Evolutionary conservation across 345 rosid genomes (phyloP).

Genomic region (Boechera retrofracta): DNA sequence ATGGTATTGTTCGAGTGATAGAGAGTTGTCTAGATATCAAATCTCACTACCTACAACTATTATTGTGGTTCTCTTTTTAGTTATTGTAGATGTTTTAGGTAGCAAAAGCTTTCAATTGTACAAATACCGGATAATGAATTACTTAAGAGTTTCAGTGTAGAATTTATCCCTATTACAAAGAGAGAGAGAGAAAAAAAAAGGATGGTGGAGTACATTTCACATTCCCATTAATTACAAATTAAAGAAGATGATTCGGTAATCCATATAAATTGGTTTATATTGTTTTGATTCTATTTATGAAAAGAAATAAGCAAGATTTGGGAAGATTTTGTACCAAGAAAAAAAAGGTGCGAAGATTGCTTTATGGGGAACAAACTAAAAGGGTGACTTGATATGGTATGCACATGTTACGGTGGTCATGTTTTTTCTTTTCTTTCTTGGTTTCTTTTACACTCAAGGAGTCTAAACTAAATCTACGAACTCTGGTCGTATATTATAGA

Average conservation of each 20-base stretch:
- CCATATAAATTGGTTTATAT: conserved; percentile 28
- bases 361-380: conserved; percentile 48
- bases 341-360: conserved; percentile 30
- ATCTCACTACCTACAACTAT: no score
- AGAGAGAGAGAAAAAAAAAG: neutral
- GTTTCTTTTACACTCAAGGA: conserved; percentile 18
- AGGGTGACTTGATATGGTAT: conserved; percentile 42
- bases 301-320: conserved; percentile 48
- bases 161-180: neutral
- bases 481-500: conserved; percentile 33
- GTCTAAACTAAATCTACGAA: conserved; percentile 37
- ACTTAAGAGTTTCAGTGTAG: neutral
- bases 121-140: neutral
- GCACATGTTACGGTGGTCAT: conserved; percentile 45
- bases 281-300: conserved; percentile 41
- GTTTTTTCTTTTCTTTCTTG: conserved; percentile 10
- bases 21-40: neutral
- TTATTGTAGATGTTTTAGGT: neutral
- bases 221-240: conserved; percentile 27
- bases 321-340: conserved; percentile 45
- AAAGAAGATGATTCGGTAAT: conserved; percentile 40
- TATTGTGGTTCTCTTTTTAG: no score
- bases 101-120: neutral
- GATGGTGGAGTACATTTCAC: conserved; percentile 40
- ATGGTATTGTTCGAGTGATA: neutral